A percentile compares a stretch with the other conserved stretches of the same genome.
phyloP scores from a whole-genome alignment of 352 stramenopile species.

The Phytophthora syringae region DNA sequence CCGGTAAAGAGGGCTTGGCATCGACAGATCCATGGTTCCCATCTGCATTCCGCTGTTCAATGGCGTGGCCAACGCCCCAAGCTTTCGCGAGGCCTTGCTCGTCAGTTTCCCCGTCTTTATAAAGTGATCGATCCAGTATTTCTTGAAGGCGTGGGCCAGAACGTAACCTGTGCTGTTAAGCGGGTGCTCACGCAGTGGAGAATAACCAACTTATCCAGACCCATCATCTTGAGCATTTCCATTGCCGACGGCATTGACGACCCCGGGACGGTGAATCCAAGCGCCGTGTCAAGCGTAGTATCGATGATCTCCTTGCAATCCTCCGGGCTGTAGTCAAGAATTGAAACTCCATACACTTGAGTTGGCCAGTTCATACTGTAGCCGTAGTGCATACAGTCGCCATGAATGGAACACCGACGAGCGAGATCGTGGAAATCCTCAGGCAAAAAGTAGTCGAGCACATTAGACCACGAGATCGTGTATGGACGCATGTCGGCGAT shows the following conservation, averaged over 20 bases:
- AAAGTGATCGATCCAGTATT: slow-evolving; percentile 24
- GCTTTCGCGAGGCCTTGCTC: not conserved
- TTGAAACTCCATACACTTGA: slow-evolving; percentile 23
- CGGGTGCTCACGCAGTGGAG: slow-evolving; percentile 16
- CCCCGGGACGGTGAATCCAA: slow-evolving; percentile 9
- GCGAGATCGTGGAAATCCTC: slow-evolving; percentile 32
- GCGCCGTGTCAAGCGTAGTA: slow-evolving; percentile 2
- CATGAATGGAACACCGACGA: not conserved
- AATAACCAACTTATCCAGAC: slow-evolving; percentile 20
- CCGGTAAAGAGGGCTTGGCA: slow-evolving; percentile 27
- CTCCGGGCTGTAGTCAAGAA: slow-evolving; percentile 20
- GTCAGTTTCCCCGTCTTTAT: slow-evolving; percentile 15
- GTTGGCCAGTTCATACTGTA: slow-evolving; percentile 40
- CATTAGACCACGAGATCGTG: slow-evolving; percentile 32
- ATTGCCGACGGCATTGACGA: not conserved
- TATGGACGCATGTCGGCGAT: slow-evolving; percentile 23
- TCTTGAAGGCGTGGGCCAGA: slow-evolving; percentile 7
- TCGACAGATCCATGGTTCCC: slow-evolving; percentile 6
- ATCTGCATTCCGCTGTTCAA: slow-evolving; percentile 17
- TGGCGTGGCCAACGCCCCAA: not conserved
- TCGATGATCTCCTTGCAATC: slow-evolving; percentile 9
- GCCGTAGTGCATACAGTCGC: slow-evolving; percentile 12
- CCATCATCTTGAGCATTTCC: slow-evolving; percentile 16
- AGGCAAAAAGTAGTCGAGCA: slow-evolving; percentile 30
- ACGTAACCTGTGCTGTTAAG: slow-evolving; percentile 25